Percentiles rank a stretch among this genome's conserved stretches.
Evolutionary conservation across 257 asterid species (phyloP).

Genomic region (Orobanche coerulescens): DNA sequence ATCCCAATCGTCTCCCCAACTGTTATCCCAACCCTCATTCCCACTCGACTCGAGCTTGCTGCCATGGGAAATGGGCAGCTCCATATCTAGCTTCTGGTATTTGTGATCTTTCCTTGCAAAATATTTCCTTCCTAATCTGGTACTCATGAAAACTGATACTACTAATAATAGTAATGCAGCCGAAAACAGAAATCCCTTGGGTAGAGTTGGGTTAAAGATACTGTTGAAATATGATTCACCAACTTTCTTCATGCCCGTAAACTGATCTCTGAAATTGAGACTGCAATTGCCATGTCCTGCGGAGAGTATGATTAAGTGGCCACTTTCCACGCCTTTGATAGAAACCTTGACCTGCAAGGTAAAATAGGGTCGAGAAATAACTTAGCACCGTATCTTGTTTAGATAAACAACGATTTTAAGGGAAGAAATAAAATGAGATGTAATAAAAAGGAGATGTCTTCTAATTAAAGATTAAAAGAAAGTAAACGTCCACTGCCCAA

Average conservation of each 20-base stretch:
- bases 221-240: slow-evolving; percentile 23
- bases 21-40: slow-evolving; percentile 69
- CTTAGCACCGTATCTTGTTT: background rate
- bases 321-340: slow-evolving; percentile 33
- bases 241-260: slow-evolving; percentile 24
- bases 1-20: slow-evolving; percentile 81
- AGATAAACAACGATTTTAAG: background rate
- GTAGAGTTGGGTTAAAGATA: slow-evolving; percentile 22
- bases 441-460: no score
- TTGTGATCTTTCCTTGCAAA: slow-evolving; percentile 29
- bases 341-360: slow-evolving; percentile 60
- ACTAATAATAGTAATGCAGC: slow-evolving; percentile 29
- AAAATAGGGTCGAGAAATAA: background rate
- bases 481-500: no score
- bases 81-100: slow-evolving; percentile 63
- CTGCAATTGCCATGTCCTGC: slow-evolving; percentile 54
- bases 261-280: slow-evolving; percentile 49
- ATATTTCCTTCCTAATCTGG: slow-evolving; percentile 31
- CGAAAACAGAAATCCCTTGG: slow-evolving; percentile 32
- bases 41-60: slow-evolving; percentile 29
- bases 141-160: slow-evolving; percentile 31
- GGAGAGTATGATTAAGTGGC: slow-evolving; percentile 36
- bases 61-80: slow-evolving; percentile 56
- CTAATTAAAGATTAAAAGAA: no score
- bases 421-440: background rate